phyloP scores from a whole-genome alignment of 23 red algal species.

The Gracilaria gracilis region DNA sequence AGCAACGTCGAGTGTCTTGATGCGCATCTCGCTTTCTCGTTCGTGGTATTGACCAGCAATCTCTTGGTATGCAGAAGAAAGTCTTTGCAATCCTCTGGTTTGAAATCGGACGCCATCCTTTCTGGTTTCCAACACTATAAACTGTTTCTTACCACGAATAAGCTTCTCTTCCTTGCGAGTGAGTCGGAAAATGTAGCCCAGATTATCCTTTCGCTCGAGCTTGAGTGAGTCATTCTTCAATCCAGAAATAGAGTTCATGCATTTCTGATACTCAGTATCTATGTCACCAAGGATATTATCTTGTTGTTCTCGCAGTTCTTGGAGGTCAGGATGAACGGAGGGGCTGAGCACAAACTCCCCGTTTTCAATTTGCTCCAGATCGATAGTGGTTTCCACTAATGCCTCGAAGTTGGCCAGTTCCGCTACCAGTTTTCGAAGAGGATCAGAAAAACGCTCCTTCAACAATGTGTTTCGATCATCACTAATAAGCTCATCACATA shows the following conservation, averaged over 20 bases:
- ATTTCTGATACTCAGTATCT: conserved; percentile 63
- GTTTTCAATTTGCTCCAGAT: conserved; percentile 91
- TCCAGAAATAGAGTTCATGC: conserved; percentile 28
- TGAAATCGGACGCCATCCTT: conserved; percentile 99
- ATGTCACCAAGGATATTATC: conserved; percentile 75
- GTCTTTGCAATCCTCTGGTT: conserved; percentile 50
- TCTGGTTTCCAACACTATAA: conserved; percentile 86
- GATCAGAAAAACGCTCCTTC: conserved; percentile 50
- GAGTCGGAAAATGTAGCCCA: conserved; percentile 92
- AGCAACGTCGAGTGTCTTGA: conserved; percentile 83
- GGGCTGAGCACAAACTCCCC: conserved; percentile 94
- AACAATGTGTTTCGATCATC: conserved; percentile 17
- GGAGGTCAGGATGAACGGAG: conserved; percentile 64
- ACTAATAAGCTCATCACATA: conserved; percentile 59
- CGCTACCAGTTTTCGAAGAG: conserved; percentile 56
- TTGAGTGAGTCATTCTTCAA: conserved; percentile 84
- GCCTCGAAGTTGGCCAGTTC: conserved; percentile 84
- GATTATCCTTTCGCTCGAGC: conserved; percentile 86
- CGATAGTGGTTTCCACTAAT: conserved; percentile 89
- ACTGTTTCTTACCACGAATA: conserved; percentile 83
- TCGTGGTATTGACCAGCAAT: conserved; percentile 72
- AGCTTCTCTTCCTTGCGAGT: conserved; percentile 92
- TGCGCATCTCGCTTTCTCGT: conserved; percentile 68
- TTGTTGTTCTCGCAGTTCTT: conserved; percentile 63
- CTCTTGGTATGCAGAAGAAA: conserved; percentile 67